phyloP scores from a whole-genome alignment of 2,329 filamentous ascomycete genomes.

The Fusarium praegraminearum region DNA sequence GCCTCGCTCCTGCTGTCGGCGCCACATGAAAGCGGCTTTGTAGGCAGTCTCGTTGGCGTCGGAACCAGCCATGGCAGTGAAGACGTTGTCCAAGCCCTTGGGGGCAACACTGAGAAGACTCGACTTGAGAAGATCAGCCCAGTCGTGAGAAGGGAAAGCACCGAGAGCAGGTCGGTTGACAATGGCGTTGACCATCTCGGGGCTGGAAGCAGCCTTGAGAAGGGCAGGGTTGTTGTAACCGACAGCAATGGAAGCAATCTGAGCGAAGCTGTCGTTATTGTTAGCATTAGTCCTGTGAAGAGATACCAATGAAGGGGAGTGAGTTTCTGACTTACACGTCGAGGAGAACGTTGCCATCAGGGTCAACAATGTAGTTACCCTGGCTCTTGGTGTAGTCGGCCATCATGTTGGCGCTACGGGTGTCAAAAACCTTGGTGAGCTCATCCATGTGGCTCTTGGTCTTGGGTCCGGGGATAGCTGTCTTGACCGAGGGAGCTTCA shows the following conservation, averaged over 20 bases:
- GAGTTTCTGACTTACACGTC: constrained; percentile 69
- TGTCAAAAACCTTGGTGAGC: constrained; percentile 85
- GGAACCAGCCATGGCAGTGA: constrained; percentile 88
- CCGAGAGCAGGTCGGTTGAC: constrained; percentile 91
- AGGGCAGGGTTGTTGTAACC: constrained; percentile 92
- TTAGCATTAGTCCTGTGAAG: constrained; percentile 4
- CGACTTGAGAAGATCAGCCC: constrained; percentile 81
- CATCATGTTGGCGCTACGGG: constrained; percentile 85
- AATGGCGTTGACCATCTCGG: constrained; percentile 82
- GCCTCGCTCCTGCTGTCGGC: constrained; percentile 83
- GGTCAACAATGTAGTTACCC: constrained; percentile 84
- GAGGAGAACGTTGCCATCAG: constrained; percentile 78
- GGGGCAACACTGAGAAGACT: constrained; percentile 87
- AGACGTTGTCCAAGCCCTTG: constrained; percentile 86
- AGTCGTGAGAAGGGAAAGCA: constrained; percentile 90
- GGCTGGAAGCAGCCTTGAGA: constrained; percentile 75
- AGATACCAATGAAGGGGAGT: not conserved
- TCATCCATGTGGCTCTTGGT: constrained; percentile 76
- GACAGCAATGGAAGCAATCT: constrained; percentile 92
- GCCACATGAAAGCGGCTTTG: constrained; percentile 96
- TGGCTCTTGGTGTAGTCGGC: constrained; percentile 78
- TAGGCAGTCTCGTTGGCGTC: constrained; percentile 95
- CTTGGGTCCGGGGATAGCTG: constrained; percentile 79
- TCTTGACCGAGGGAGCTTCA: constrained; percentile 64
- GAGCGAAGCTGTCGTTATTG: constrained; percentile 73